Evolutionary conservation across 208 protist species (phyloP), one percentile per base, ranked within the genome.

Genomic region (Herpetomonas tarakana): DNA sequence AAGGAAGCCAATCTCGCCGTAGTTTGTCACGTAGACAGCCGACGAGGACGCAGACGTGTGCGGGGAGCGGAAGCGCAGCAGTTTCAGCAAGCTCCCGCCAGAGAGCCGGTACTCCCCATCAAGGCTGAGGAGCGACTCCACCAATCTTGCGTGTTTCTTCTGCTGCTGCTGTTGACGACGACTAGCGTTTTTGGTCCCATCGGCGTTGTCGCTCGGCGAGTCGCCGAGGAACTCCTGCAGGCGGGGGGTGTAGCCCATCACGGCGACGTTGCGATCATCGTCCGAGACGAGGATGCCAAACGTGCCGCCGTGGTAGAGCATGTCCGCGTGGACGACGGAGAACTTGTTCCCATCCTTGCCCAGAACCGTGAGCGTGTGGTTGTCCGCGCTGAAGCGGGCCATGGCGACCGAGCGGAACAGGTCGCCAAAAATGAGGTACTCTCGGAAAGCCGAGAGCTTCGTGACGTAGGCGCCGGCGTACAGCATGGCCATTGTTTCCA

Each of bases 391-490:
- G 68, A 92, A 93, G 18, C 86, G 81, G 7, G 83, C 78, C 50
- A 96, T 61, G 4, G 80, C 62, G 50, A 75, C 76, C 26, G 84
- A 91, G 27, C 78, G 59, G 44, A 79, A 84, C 11, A 96, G 58
- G 58, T 93, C 90, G 26, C 86, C 90, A 52, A 90, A 78, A 29
- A 93, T 64, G 26, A 96, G 69, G 62, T 91, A 94, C 16, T 92
- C 76, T 3, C 78, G 76, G 14, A 96, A 76, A 19, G 75, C 70
- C 0, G 78, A 78, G 58, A 96, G 58, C 29, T 52, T 55, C 45
- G 90, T 92, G 1, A 93, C 83, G 61, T 93, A 96, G 24, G 78
- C 71, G n/a, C 79, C 86, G 3, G 86, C 83, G 58, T 92, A 93
- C 35, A 96, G 65, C 39, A 96, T 77, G 18, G 85, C 84, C 56